Evolutionary conservation across 208 protist genomes (phyloP), one percentile per base, ranked within the genome.

Genomic region (Acanthamoeba healyi): DNA sequence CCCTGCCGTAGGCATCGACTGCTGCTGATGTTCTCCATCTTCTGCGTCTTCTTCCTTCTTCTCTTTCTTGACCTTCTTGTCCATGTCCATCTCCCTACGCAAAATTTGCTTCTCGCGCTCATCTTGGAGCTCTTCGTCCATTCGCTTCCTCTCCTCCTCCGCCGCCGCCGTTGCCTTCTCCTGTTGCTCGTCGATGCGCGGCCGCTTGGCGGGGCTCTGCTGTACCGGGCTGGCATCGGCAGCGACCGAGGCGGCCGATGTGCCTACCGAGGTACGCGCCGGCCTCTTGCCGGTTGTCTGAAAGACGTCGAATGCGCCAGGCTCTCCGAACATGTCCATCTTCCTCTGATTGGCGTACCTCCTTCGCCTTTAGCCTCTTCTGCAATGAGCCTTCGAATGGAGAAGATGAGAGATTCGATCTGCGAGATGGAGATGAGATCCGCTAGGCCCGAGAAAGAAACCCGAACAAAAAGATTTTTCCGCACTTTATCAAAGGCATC

Each of bases 251-350:
- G n/a, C 63, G 15, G 19, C 70, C 34, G 36, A 42, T 24, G 70
- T 79, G 22, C 26, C 58, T 1, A 32, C 14, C 26, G 58, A 65
- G n/a, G n/a, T 36, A 12, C 58, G 58, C 22, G 58, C 22, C 29
- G 9, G n/a, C 22, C 58, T n/a, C 58, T 67, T 67, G 58, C 38
- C 38, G 70, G 70, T 46, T 2, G 70, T 79, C 36, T 79, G 70
- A 19, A 79, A 79, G 70, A 79, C 70, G 36, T 79, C 38, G 36
- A 79, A 79, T 24, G 70, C 70, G 15, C 38, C 70, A 46, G 58
- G 58, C 58, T 79, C 70, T 10, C 70, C 70, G 19, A 79, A 79
- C 3, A 79, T 32, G 46, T 79, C 70, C 70, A 79, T 79, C 2
- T 38, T n/a, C n/a, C n/a, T n/a, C n/a, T n/a, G n/a, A n/a, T n/a